These are phyloP conservation scores for Sporothrix humicola DNA, from an alignment of 2,329 filamentous ascomycete genomes.

Conservation along the genomic window DNA sequence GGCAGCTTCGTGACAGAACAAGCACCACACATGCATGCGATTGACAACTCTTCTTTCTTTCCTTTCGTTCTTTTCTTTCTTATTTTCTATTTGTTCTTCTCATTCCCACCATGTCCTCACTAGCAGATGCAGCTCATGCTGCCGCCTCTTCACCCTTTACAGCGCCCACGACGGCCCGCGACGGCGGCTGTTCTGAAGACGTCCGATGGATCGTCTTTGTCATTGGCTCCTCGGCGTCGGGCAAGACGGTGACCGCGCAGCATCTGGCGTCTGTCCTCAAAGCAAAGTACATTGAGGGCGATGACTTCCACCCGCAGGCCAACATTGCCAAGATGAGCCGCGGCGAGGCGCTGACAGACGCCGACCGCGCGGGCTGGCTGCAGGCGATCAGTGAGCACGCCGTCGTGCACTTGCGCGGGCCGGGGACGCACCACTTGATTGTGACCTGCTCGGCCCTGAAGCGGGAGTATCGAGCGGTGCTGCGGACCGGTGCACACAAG, in stretches of 20 bases:
- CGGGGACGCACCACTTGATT: constrained; percentile 63
- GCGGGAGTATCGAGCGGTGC: constrained; percentile 74
- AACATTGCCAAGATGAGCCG: constrained; percentile 76
- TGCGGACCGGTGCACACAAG: constrained; percentile 63
- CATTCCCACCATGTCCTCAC: constrained; percentile 16
- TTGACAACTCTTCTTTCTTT: not conserved
- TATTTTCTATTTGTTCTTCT: not conserved
- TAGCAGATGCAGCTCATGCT: not conserved
- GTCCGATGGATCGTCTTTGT: constrained; percentile 62
- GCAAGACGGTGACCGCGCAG: constrained; percentile 65
- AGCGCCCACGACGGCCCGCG: not conserved
- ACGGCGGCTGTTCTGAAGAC: constrained; percentile 32
- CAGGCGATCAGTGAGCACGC: constrained; percentile 61
- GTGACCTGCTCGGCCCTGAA: constrained; percentile 82
- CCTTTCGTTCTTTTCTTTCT: not conserved
- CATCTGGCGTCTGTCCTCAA: constrained; percentile 55
- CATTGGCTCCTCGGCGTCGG: constrained; percentile 65
- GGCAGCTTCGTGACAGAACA: too few species aligned
- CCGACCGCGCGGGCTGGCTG: constrained; percentile 80
- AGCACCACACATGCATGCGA: not conserved
- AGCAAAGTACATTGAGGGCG: constrained; percentile 64
- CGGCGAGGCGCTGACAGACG: constrained; percentile 72
- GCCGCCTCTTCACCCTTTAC: not conserved
- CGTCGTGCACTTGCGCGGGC: constrained; percentile 47
- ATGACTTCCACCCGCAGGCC: constrained; percentile 67